Base-by-base conservation (phyloP, 108 stramenopile species). In the Nannochloropsis salina region DNA sequence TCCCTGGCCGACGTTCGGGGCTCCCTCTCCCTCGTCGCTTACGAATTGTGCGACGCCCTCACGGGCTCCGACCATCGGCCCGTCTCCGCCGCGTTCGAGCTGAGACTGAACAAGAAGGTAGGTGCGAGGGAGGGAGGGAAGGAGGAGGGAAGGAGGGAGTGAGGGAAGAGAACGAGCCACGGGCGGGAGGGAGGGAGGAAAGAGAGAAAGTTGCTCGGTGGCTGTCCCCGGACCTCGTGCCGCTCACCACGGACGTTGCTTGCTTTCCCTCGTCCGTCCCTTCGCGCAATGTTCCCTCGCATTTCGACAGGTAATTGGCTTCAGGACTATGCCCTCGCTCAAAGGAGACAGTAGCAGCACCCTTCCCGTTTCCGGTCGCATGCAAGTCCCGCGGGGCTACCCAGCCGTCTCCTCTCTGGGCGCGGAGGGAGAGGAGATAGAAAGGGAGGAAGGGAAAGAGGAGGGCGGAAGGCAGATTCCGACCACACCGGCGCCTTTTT, bases 1-100 rank as follows among this genome's bases (percentile, higher is more conserved):
- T 51, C 47, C 47, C 47, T 51, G 47, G 47, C 47, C 12, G 47
- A 51, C 47, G 47, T 51, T 0, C 47, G 47, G 0, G 15, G 12
- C 47, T 51, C 47, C 47, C 47, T 51, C 47, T 51, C 47, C 15
- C 47, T 51, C 47, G 12, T 51, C 12, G 47, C 47, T 15, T 51
- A 51, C 47, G 47, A 51, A 15, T 12, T 51, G 47, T 51, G 47
- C 47, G 47, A 51, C 15, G 47, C 47, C 47, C 12, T 51, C 12
- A 51, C 47, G 47, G 47, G 47, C 47, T 51, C 47, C 47, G 47
- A 51, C 47, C 47, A 51, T 51, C 47, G 47, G 12, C 47, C 47
- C 47, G 47, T 51, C 47, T 51, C 47, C 12, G 47, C 47, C 15
- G 47, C 47, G 12, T 51, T 51, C 47, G 15, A 51, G 47, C 47